Conservation (phyloP, 1,284 basidiomycete genomes). For the Amylostereum areolatum region DNA sequence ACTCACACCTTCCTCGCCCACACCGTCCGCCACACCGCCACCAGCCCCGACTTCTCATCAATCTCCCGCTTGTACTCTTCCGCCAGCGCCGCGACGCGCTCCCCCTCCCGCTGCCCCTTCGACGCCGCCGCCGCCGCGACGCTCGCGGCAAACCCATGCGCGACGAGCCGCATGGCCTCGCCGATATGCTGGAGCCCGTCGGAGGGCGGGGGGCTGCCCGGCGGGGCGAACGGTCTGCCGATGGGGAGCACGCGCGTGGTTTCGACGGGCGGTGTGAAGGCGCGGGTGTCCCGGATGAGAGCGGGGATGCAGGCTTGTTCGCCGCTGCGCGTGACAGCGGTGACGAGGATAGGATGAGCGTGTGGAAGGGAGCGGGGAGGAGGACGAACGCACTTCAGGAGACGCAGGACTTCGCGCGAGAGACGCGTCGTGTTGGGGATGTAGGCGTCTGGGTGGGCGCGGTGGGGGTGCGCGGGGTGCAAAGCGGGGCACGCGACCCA, state of each 20-base stretch:
- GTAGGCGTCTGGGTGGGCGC: neutral
- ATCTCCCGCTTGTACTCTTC: neutral
- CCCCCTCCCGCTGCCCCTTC: neutral
- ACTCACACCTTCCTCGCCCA: neutral
- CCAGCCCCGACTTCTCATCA: neutral
- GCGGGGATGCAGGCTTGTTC: conserved; percentile 7
- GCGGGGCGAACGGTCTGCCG: conserved; percentile 3
- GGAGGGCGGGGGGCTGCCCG: neutral
- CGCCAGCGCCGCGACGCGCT: too few relatives aligned
- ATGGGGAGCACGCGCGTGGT: conserved; percentile 9
- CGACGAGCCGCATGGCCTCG: conserved; percentile 4
- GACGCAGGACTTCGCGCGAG: conserved; percentile 4
- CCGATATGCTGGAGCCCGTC: neutral
- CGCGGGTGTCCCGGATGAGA: conserved; percentile 5
- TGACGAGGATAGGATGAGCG: neutral
- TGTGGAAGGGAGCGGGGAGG: neutral
- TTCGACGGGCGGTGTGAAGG: conserved; percentile 6
- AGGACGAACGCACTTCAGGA: neutral
- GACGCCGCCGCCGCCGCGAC: conserved; percentile 1
- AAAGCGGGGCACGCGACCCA: conserved; percentile 41
- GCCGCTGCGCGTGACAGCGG: conserved; percentile 1
- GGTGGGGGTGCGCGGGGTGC: conserved; percentile 12
- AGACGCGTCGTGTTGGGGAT: conserved; percentile 7
- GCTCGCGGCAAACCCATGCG: conserved; percentile 6
- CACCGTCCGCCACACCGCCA: neutral